Percentiles rank a stretch among this genome's conserved stretches.
These are phyloP conservation scores for Cylindrodendrum hubeiense DNA, from an alignment of 2,329 filamentous ascomycete genomes.

Conservation along the genomic window DNA sequence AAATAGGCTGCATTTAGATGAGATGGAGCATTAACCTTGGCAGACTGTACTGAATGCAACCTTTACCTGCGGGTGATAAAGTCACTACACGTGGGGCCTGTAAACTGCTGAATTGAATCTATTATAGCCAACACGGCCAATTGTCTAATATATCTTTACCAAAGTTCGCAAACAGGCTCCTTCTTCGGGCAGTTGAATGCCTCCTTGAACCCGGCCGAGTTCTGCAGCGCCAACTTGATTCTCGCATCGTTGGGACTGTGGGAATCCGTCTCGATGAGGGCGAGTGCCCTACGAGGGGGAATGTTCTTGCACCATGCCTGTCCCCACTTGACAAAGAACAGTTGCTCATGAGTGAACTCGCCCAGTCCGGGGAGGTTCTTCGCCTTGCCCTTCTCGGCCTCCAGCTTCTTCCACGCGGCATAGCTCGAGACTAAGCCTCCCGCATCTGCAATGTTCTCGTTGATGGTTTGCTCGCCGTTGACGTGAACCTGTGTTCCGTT, in stretches of 20 bases:
- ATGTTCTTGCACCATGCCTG: slow-evolving; percentile 77
- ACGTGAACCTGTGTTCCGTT: slow-evolving; percentile 69
- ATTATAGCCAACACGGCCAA: background rate
- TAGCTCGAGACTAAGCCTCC: slow-evolving; percentile 74
- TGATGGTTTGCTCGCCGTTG: slow-evolving; percentile 73
- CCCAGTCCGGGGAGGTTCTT: slow-evolving; percentile 70
- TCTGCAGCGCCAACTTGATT: slow-evolving; percentile 73
- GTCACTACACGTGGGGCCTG: too few relatives aligned
- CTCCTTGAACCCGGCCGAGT: slow-evolving; percentile 75
- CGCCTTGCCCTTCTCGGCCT: slow-evolving; percentile 61
- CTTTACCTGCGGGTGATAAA: too few relatives aligned
- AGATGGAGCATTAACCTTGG: too few relatives aligned
- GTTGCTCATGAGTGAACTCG: slow-evolving; percentile 73
- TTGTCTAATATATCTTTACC: slow-evolving; percentile 56
- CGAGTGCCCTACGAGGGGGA: slow-evolving; percentile 67
- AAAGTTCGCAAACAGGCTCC: slow-evolving; percentile 77
- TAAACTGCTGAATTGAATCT: too few relatives aligned
- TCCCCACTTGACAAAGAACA: slow-evolving; percentile 76
- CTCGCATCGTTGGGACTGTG: slow-evolving; percentile 75
- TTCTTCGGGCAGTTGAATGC: slow-evolving; percentile 75
- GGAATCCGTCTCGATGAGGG: slow-evolving; percentile 70
- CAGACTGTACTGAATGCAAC: too few relatives aligned
- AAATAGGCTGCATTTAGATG: too few relatives aligned
- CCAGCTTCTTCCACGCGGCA: slow-evolving; percentile 73
- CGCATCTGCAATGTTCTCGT: slow-evolving; percentile 80